Evolutionary conservation across 2,329 filamentous ascomycete genomes (phyloP).

Genomic region (Xylaria sp.): DNA sequence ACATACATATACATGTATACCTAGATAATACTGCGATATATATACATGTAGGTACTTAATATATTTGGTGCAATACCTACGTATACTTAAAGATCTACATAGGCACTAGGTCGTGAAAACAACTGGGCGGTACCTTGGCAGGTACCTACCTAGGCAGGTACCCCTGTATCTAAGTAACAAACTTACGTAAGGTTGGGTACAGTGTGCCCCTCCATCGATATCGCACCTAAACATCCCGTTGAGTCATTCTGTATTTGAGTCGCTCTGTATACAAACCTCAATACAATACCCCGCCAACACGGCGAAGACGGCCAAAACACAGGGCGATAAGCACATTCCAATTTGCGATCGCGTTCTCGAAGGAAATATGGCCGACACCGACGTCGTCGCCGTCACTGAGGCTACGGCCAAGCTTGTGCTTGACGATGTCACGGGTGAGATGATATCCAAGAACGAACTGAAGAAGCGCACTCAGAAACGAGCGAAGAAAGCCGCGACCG

Average conservation of each 20-base stretch:
- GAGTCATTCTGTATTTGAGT: constrained; percentile 6
- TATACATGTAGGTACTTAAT: too few species aligned
- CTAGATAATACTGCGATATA: too few species aligned
- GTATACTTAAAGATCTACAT: too few species aligned
- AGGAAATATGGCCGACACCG: constrained; percentile 52
- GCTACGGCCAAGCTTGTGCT: constrained; percentile 68
- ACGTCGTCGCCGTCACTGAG: constrained; percentile 52
- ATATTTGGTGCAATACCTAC: too few species aligned
- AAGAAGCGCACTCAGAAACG: constrained; percentile 71
- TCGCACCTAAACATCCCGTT: neutral
- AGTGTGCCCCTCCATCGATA: neutral
- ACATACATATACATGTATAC: too few species aligned
- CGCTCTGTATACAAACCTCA: neutral
- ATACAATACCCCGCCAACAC: neutral
- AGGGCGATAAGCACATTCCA: neutral
- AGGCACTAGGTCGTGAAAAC: too few species aligned
- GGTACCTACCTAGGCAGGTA: too few species aligned
- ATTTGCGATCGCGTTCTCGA: neutral
- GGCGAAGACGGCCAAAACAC: neutral
- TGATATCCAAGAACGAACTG: constrained; percentile 72
- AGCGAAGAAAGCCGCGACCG: constrained; percentile 66
- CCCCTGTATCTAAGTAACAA: too few species aligned
- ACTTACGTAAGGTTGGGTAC: too few species aligned
- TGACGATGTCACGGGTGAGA: constrained; percentile 73
- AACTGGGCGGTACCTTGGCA: too few species aligned